phyloP scores from a whole-genome alignment of 2,329 filamentous ascomycete species.

The Domatiomyces globalis region DNA sequence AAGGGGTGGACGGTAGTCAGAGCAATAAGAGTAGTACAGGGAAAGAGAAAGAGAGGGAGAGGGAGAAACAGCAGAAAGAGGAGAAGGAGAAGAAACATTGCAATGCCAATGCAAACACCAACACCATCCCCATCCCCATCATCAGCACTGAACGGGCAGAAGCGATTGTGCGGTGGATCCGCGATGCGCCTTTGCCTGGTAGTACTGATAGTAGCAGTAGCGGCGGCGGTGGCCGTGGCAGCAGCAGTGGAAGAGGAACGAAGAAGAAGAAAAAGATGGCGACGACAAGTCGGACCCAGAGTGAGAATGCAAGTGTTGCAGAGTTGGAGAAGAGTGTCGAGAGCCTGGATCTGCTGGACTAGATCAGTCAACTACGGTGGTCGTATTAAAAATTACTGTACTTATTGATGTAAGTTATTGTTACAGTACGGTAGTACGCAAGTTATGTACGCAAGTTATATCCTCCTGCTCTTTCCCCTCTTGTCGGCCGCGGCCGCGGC shows the following conservation, averaged over 20 bases:
- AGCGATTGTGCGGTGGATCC: constrained; percentile 56
- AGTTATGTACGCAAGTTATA: too few species aligned
- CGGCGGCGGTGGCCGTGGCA: constrained; percentile 1
- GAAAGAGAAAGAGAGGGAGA: background rate
- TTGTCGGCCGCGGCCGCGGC: constrained; percentile 37
- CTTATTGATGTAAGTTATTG: too few species aligned
- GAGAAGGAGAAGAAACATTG: constrained; percentile 12
- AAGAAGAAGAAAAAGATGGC: background rate
- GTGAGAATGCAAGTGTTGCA: background rate
- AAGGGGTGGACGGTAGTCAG: background rate
- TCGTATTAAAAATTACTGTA: too few species aligned
- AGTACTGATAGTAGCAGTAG: constrained; percentile 1
- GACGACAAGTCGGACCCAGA: background rate
- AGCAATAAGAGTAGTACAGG: background rate
- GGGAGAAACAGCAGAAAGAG: background rate
- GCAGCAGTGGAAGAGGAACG: background rate
- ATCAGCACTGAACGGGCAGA: constrained; percentile 56
- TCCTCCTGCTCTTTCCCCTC: constrained; percentile 13
- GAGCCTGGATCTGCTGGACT: constrained; percentile 10
- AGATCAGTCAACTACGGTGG: background rate
- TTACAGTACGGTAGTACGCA: too few species aligned
- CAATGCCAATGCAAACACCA: constrained; percentile 34
- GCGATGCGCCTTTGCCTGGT: constrained; percentile 35
- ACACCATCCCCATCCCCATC: constrained; percentile 28
- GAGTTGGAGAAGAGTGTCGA: constrained; percentile 12